A percentile compares a stretch with the other conserved stretches of the same genome.
These are phyloP conservation scores for Fusarium guadeloupense DNA, from an alignment of 2,329 filamentous ascomycete species.

Conservation along the genomic window DNA sequence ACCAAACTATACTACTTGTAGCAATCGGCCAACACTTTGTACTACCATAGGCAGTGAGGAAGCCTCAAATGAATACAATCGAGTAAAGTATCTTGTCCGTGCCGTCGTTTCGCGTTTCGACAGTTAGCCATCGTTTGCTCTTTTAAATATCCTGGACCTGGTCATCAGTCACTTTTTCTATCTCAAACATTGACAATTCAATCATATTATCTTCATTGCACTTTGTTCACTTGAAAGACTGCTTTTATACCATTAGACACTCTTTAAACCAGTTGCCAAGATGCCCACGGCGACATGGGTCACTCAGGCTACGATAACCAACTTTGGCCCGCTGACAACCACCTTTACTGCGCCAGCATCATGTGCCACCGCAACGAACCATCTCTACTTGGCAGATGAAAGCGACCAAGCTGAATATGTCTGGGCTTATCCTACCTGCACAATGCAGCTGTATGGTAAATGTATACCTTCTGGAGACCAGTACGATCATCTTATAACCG, in stretches of 20 bases:
- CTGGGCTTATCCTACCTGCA: conserved; percentile 20
- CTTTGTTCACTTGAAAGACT: background rate
- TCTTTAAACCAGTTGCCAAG: background rate
- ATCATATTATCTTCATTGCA: background rate
- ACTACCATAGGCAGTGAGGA: no score
- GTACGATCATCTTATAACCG: conserved; percentile 12
- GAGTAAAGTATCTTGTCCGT: no score
- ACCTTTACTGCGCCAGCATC: conserved; percentile 37
- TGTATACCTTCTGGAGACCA: conserved; percentile 33
- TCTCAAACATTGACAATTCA: fast-evolving
- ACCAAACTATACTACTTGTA: background rate
- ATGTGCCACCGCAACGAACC: conserved; percentile 24
- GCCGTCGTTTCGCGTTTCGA: no score
- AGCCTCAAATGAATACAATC: no score
- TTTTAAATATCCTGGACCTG: no score
- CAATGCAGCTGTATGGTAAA: conserved; percentile 6
- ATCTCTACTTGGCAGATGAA: background rate
- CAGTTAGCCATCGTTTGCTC: no score
- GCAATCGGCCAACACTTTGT: background rate
- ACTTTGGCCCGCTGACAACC: conserved; percentile 43
- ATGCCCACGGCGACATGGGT: conserved; percentile 38
- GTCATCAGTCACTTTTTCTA: no score
- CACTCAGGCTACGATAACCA: conserved; percentile 33
- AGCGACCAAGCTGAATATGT: background rate
- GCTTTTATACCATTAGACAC: background rate